Evolutionary conservation across 164 flowering plant genomes (phyloP).

Genomic region (Brasenia schreberi): DNA sequence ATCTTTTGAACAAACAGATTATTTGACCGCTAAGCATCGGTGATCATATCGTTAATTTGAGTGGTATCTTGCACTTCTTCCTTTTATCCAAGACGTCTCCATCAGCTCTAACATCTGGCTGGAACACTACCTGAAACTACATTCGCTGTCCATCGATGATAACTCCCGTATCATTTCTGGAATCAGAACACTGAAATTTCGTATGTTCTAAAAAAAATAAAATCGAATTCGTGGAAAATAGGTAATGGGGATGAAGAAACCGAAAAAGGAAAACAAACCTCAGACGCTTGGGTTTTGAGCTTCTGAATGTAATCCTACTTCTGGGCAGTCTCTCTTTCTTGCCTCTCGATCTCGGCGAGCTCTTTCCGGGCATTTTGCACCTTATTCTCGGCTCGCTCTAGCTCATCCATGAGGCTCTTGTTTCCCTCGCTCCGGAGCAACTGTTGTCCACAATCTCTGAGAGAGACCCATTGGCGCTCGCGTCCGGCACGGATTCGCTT

Average conservation of each 20-base stretch:
- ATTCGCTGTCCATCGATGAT: no score
- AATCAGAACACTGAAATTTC: no score
- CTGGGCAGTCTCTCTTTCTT: conserved; percentile 48
- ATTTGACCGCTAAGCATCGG: not conserved
- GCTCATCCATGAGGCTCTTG: conserved; percentile 49
- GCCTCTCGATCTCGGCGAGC: conserved; percentile 58
- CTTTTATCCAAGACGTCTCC: no score
- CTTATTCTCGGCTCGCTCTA: conserved; percentile 56
- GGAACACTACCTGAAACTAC: no score
- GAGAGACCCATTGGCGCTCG: conserved; percentile 26
- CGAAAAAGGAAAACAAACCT: conserved; percentile 28
- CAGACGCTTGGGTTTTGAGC: conserved; percentile 50
- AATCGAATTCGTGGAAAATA: not conserved
- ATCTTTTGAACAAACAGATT: not conserved
- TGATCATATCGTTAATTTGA: no score
- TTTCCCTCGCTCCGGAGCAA: conserved; percentile 66
- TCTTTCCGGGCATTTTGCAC: conserved; percentile 63
- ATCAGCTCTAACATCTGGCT: no score
- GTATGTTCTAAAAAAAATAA: not conserved
- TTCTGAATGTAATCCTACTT: conserved; percentile 36
- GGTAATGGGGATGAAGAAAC: not conserved
- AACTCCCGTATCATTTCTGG: no score
- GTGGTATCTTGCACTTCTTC: no score
- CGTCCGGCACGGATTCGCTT: conserved; percentile 12
- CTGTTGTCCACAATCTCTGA: conserved; percentile 53